A percentile compares a stretch with the other conserved stretches of the same genome.
Evolutionary conservation across 106 monocot genomes (phyloP).

Genomic region (Gastrodia elata): DNA sequence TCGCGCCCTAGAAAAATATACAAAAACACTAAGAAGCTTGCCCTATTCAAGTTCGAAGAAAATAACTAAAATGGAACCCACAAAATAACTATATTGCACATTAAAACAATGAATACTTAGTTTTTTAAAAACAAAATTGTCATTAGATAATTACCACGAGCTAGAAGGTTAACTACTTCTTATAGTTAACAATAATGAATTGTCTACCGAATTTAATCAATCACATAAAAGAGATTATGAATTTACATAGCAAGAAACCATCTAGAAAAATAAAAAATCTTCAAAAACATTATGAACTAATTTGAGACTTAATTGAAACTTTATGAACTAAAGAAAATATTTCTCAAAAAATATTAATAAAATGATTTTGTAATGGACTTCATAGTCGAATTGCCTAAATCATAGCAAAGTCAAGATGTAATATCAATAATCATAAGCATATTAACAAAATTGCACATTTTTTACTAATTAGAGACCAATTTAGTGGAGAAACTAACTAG

Average conservation of each 20-base stretch:
- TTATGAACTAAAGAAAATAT: too few relatives aligned
- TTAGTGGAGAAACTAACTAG: too few relatives aligned
- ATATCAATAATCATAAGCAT: too few relatives aligned
- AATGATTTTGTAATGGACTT: too few relatives aligned
- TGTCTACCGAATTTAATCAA: not conserved
- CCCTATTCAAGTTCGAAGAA: not conserved
- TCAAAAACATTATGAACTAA: too few relatives aligned
- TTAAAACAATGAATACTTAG: not conserved
- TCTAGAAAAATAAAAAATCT: too few relatives aligned
- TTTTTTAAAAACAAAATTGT: not conserved
- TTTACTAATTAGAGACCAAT: too few relatives aligned
- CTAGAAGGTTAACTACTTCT: not conserved
- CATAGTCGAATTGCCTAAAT: too few relatives aligned
- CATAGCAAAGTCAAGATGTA: too few relatives aligned
- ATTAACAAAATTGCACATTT: too few relatives aligned
- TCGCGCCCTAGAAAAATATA: not conserved
- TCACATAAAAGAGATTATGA: not conserved
- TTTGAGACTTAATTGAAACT: too few relatives aligned
- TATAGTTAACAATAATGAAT: not conserved
- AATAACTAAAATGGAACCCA: not conserved
- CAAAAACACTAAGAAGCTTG: not conserved
- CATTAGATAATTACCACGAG: not conserved
- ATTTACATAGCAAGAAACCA: constrained; percentile 1
- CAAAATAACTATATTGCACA: not conserved
- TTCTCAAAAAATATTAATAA: too few relatives aligned